Conservation (phyloP, 352 stramenopile genomes). For the Stramenopiles sp. region DNA sequence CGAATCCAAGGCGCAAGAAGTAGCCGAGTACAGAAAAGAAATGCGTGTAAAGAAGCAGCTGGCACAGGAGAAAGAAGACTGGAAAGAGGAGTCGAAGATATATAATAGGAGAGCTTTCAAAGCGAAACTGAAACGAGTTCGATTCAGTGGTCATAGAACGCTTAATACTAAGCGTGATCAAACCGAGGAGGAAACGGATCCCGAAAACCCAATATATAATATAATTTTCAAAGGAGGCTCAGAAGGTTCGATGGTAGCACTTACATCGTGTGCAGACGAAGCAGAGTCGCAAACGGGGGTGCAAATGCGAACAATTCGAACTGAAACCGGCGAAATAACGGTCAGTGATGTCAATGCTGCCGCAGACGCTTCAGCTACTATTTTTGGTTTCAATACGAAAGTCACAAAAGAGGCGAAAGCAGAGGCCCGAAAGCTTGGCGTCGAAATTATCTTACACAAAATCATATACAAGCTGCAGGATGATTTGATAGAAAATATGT, state of each 20-base stretch:
- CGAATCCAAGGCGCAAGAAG: background rate
- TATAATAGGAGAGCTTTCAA: background rate
- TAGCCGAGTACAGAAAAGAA: background rate
- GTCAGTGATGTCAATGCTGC: background rate
- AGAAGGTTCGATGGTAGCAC: background rate
- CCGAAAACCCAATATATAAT: background rate
- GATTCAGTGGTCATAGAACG: background rate
- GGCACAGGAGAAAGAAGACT: background rate
- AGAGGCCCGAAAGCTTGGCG: background rate
- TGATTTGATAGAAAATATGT: background rate
- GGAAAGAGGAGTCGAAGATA: background rate
- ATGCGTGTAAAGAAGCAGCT: background rate
- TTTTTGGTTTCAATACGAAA: conserved; percentile 1
- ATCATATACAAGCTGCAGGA: background rate
- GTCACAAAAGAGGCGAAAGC: background rate
- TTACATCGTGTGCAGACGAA: background rate
- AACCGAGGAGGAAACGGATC: background rate
- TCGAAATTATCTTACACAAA: background rate
- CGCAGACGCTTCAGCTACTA: background rate
- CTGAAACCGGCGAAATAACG: background rate
- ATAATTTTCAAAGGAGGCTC: background rate
- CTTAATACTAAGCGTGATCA: too few relatives aligned
- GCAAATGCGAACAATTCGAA: background rate
- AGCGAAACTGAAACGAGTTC: background rate
- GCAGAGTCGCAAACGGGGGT: background rate